Base-by-base conservation (phyloP, 228 moss, liverwort and hornwort species). In the Sphagnum fallax region DNA sequence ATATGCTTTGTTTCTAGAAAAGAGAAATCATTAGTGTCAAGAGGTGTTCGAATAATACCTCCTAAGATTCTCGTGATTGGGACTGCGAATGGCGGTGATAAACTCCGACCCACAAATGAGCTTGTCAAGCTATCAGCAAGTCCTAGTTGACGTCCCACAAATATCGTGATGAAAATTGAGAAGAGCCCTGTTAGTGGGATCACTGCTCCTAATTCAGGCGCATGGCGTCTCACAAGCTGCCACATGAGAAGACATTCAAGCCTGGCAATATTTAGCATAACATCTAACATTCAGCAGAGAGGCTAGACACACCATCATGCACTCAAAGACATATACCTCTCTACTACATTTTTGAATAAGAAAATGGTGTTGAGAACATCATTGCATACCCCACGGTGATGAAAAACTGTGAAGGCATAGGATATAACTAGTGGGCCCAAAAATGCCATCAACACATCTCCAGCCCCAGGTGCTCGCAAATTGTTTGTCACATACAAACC, bases 91-190 rank as follows among this genome's bases (percentile, higher is more conserved):
- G 87, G 75, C 51, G 81, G 72, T 61, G 87, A 74, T 50, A 73
- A 79, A 60, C 87, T 87, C 58, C 87, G 84, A 52, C 80, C 81
- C 75, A 84, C 84, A 63, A 84, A 79, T 52, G 87, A 87, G 62
- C 87, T 80, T 6, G 81, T 83, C 60, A 87, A 51, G 61, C 59
- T 74, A 51, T 81, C 83, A 69, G 83, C 71, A 70, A 87, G 78
- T 32, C 84, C 81, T 57, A 87, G 67, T 65, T 81, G 84, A 55
- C 84, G 84, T 52, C 87, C 87, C 4, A 72, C 83, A 68, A 87
- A 51, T 60, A 79, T 48, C 4, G 87, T 83, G 32, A 79, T 51
- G 10, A 84, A 73, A 66, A 87, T 72, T 60, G 87, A 84, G 84
- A 87, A 87, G 67, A 87, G 75, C 63, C 82, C 84, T 48, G 87